A percentile compares a stretch with the other conserved stretches of the same genome.
phyloP scores from a whole-genome alignment of 371 early-diverging fungal genomes.

The Mortierella sp. region DNA sequence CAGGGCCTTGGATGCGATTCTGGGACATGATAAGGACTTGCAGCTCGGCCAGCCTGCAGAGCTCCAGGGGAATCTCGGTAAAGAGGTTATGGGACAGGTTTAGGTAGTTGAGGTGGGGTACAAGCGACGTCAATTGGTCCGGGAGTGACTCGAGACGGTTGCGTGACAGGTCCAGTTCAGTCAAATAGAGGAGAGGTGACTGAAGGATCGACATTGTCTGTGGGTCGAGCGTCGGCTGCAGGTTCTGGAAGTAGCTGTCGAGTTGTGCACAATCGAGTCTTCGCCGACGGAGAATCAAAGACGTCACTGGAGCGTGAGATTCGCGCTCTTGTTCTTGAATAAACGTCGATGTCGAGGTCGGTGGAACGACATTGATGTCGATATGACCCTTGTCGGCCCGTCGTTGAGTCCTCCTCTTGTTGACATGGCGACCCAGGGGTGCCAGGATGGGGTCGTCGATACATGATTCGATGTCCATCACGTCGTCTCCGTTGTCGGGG shows the following conservation, averaged over 20 bases:
- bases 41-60: constrained; percentile 62
- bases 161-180: constrained; percentile 72
- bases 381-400: constrained; percentile 39
- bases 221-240: constrained; percentile 62
- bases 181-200: constrained; percentile 58
- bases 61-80: constrained; percentile 63
- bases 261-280: constrained; percentile 60
- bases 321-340: constrained; percentile 47
- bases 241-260: constrained; percentile 54
- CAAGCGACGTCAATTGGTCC: constrained; percentile 54
- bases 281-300: constrained; percentile 65
- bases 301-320: constrained; percentile 52
- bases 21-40: constrained; percentile 69
- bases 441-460: constrained; percentile 72
- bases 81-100: constrained; percentile 72
- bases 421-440: constrained; percentile 68
- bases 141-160: constrained; percentile 65
- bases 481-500: constrained; percentile 16
- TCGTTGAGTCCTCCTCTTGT: constrained; percentile 27
- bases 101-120: constrained; percentile 62
- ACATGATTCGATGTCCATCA: constrained; percentile 73
- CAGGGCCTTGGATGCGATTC: constrained; percentile 61
- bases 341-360: constrained; percentile 26
- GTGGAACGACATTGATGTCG: constrained; percentile 48
- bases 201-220: constrained; percentile 49